A percentile compares a stretch with the other conserved stretches of the same genome.
These are phyloP conservation scores for Debaryomyces castellii DNA, from an alignment of 805 yeast species.

Conservation along the genomic window DNA sequence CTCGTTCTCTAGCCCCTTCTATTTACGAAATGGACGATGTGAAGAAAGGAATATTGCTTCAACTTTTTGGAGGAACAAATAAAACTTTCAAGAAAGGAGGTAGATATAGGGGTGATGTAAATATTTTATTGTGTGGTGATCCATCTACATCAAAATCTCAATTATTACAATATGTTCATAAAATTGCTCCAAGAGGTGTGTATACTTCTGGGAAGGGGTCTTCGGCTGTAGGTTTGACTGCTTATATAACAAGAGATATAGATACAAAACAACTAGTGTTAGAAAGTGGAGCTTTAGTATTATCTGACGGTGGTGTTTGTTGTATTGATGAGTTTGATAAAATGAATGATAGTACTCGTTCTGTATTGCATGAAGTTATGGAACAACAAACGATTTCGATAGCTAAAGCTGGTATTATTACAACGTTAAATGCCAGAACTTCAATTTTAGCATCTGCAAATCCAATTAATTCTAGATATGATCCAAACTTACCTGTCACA, in stretches of 20 bases:
- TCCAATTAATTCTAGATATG: constrained; percentile 93
- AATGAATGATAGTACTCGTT: constrained; percentile 91
- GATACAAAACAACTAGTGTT: constrained; percentile 92
- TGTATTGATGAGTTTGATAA: constrained; percentile 99
- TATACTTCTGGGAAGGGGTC: constrained; percentile 99
- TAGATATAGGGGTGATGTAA: constrained; percentile 92
- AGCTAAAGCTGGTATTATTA: constrained; percentile 97
- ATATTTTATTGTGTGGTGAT: constrained; percentile 91
- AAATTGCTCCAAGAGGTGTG: constrained; percentile 96
- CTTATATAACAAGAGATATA: constrained; percentile 90
- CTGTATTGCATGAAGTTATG: constrained; percentile 98
- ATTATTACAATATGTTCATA: constrained; percentile 89
- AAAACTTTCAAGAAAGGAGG: constrained; percentile 89
- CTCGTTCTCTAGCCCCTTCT: constrained; percentile 95
- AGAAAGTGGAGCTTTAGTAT: constrained; percentile 93
- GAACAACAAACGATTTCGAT: constrained; percentile 98
- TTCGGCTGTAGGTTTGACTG: constrained; percentile 98
- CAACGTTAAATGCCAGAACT: constrained; percentile 94
- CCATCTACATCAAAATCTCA: constrained; percentile 98
- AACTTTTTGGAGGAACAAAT: constrained; percentile 93
- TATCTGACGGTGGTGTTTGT: constrained; percentile 97
- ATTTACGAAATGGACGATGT: constrained; percentile 96
- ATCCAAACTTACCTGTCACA: constrained; percentile 93
- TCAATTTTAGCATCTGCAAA: constrained; percentile 95
- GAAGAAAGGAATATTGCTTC: constrained; percentile 89